Conservation (phyloP, 192 early-diverging fungal species). For the Fimicolochytrium jonesii region DNA sequence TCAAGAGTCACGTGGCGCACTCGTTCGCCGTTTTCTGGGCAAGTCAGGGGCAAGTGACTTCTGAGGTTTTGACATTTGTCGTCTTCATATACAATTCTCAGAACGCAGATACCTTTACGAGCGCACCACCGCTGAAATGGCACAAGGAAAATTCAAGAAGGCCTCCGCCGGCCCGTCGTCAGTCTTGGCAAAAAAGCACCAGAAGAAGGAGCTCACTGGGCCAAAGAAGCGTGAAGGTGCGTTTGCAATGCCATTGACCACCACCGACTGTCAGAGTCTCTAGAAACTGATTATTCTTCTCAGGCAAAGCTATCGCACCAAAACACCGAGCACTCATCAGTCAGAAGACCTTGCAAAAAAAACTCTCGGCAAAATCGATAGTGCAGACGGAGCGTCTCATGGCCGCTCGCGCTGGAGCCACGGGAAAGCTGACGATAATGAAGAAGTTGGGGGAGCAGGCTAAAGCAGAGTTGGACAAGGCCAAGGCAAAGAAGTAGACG, state of each 20-base stretch:
- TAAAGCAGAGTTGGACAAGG: constrained; percentile 39
- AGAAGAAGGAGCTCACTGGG: neutral
- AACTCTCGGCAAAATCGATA: constrained; percentile 37
- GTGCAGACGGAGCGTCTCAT: constrained; percentile 51
- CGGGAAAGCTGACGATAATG: constrained; percentile 79
- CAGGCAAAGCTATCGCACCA: constrained; percentile 30
- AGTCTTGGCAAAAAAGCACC: neutral
- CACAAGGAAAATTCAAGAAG: constrained; percentile 25
- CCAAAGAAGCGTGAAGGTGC: constrained; percentile 13
- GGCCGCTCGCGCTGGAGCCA: constrained; percentile 67
- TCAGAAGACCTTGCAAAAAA: constrained; percentile 32
- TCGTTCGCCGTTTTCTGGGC: too few species aligned
- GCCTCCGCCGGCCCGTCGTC: neutral
- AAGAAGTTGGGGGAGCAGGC: constrained; percentile 59
- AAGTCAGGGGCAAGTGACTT: too few species aligned
- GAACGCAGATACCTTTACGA: too few species aligned
- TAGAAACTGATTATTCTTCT: neutral
- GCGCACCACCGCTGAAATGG: constrained; percentile 14
- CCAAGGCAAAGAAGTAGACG: constrained; percentile 41
- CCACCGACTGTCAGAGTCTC: too few species aligned
- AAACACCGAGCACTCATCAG: constrained; percentile 20
- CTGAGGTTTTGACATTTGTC: too few species aligned
- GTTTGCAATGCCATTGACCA: too few species aligned
- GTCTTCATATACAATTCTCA: too few species aligned
- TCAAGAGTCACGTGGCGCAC: too few species aligned